Percentiles rank a stretch among this genome's conserved stretches.
Conservation (phyloP, 2,329 filamentous ascomycete species). For the Cytospora leucostoma region DNA sequence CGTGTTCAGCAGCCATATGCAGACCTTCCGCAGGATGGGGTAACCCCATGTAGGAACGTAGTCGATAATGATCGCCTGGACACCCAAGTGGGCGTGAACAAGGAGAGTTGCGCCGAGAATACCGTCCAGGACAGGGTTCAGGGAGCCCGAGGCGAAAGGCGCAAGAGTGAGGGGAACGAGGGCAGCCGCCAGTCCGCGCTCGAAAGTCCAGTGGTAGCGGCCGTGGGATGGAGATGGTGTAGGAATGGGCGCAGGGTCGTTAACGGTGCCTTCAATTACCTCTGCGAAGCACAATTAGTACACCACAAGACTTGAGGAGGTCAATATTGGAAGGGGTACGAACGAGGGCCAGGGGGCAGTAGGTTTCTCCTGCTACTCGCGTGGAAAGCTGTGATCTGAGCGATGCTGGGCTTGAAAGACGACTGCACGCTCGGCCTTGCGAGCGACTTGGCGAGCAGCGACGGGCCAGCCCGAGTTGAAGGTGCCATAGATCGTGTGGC, state of each 20-base stretch:
- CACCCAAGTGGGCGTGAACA: slow-evolving; percentile 93
- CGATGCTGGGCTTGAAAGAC: slow-evolving; percentile 35
- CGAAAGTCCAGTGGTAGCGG: slow-evolving; percentile 98
- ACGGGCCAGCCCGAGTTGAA: slow-evolving; percentile 26
- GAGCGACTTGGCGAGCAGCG: slow-evolving; percentile 27
- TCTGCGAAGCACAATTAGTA: slow-evolving; percentile 59
- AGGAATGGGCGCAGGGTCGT: slow-evolving; percentile 80
- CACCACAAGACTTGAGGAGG: slow-evolving; percentile 2
- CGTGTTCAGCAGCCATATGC: slow-evolving; percentile 76
- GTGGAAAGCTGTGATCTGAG: slow-evolving; percentile 79
- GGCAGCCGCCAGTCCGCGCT: slow-evolving; percentile 78
- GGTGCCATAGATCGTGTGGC: slow-evolving; percentile 41
- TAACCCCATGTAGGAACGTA: slow-evolving; percentile 78
- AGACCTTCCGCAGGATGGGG: slow-evolving; percentile 65
- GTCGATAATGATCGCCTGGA: slow-evolving; percentile 87
- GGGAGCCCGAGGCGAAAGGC: slow-evolving; percentile 86
- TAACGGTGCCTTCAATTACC: slow-evolving; percentile 69
- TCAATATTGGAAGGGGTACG: slow-evolving; percentile 40
- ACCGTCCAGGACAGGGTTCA: slow-evolving; percentile 88
- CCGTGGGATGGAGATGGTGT: slow-evolving; percentile 75
- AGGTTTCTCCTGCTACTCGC: slow-evolving; percentile 74
- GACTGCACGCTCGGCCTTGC: slow-evolving; percentile 31
- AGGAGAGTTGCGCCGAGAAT: slow-evolving; percentile 80
- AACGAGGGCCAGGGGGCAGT: slow-evolving; percentile 84
- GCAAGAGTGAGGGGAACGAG: slow-evolving; percentile 86